Evolutionary conservation across 805 yeast genomes (phyloP), one percentile per base, ranked within the genome.

Genomic region (Yamadazyma scolyti): DNA sequence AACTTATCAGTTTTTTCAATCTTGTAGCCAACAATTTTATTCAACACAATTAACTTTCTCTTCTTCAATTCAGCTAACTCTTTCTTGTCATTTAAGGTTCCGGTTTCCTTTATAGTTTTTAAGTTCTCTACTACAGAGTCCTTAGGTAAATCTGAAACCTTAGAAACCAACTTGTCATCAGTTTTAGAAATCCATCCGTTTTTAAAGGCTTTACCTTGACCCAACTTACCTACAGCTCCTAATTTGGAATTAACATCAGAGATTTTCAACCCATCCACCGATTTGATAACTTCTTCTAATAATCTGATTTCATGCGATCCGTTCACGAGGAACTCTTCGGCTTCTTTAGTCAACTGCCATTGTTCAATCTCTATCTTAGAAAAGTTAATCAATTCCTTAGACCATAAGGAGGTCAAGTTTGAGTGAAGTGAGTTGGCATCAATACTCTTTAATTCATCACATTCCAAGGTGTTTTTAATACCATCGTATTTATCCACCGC

Each of bases 171-270:
- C 50, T 72, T 77, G 47, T 84, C 95, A 36, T 90, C 94, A 37
- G 82, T 84, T 58, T 94, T 93, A 42, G 75, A 65, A 49, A 93
- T 80, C 99, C 99, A 93, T 24, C 95, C 94, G 58, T 89, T 89
- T 62, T 88, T 90, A 75, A 93, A 94, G 11, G 97, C 99, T 51
- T 89, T 80, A 47, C 95, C 95, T 66, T 93, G 98, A 42, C 98
- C 99, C 43, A 90, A 73, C 47, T 81, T 80, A 41, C 97, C 97
- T 37, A 77, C 77, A 31, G 77, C 66, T 34, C 97, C 97, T 62
- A 90, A 68, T 43, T 81, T 73, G 34, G 78, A 55, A 36, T 61
- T 58, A 32, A 83, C 85, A 32, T 90, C 97, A 15, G 82, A 56
- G 47, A 93, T 79, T 52, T 83, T 85, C 48, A 93, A 71, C 21